Evolutionary conservation across 176 grass and related monocot genomes (phyloP), one percentile per base, ranked within the genome.

Genomic region (Oryza punctata): DNA sequence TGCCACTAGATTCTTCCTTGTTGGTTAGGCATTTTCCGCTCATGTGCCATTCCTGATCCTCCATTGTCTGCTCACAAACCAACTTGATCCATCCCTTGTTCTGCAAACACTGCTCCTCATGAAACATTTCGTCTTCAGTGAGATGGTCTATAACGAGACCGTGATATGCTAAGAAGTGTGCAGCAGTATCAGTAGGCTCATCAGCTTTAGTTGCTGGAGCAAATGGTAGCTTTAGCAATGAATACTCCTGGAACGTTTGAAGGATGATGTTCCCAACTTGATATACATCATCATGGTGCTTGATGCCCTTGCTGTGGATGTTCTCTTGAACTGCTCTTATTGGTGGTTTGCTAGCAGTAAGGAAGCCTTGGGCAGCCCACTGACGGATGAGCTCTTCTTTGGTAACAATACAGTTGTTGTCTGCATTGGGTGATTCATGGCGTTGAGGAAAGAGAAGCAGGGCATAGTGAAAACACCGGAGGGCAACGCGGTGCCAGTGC

Each of bases 211-310:
- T 25, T 4, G 30, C 5, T 5, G 26, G 25, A 60, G 23, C 43
- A 57, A 30, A 78, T 0, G 86, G 74, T 2, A 88, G 6, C 12
- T 83, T 3, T 5, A 83, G 0, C 12, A 82, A 43, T 0, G 73
- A 83, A n/a, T 83, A 65, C 6, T 65, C 44, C 0, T 0, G 16
- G 9, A 88, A 88, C 0, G 86, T 54, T 9, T 83, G 12, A 1
- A 88, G n/a, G 3, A 88, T 57, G 15, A 65, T 24, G n/a, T 29
- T 78, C 9, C 80, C 80, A 66, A 83, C 8, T 54, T 38, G 65
- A 19, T 64, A 16, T 4, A 33, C 23, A 41, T 57, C 3, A 8
- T 26, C 11, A 19, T 71, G 32, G 5, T 18, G 49, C 0, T 0
- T 19, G 14, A 52, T 52, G 50, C 46, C 3, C 10, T 70, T 65